phyloP scores from a whole-genome alignment of 805 yeast genomes.

The Sugiyamaella floridensis region DNA sequence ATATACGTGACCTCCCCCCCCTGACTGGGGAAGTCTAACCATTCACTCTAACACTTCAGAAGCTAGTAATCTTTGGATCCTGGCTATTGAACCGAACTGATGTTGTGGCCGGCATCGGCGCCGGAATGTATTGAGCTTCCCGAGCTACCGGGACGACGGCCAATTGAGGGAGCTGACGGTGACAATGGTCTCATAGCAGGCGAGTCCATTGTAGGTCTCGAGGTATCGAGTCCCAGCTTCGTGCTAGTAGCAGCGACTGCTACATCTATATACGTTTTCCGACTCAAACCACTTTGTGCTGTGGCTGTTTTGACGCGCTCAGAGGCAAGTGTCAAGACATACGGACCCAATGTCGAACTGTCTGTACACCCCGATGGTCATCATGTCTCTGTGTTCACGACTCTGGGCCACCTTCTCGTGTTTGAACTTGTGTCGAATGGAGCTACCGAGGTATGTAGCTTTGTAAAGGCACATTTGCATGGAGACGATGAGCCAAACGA shows the following conservation, averaged over 20 bases:
- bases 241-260: slow-evolving; percentile 34
- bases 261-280: slow-evolving; percentile 35
- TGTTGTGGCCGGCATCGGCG: slow-evolving; percentile 7
- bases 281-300: slow-evolving; percentile 39
- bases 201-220: slow-evolving; percentile 33
- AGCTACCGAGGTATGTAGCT: slow-evolving; percentile 13
- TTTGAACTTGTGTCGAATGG: slow-evolving; percentile 16
- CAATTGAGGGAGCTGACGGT: neutral
- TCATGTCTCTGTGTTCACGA: slow-evolving; percentile 26
- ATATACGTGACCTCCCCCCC: too few species aligned
- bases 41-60: too few species aligned
- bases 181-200: slow-evolving; percentile 10
- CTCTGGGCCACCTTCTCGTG: slow-evolving; percentile 18
- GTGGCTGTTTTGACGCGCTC: slow-evolving; percentile 43
- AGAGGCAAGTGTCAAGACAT: slow-evolving; percentile 36
- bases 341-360: slow-evolving; percentile 42
- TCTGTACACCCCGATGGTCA: slow-evolving; percentile 40
- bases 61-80: too few species aligned
- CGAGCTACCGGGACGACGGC: neutral
- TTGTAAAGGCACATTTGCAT: slow-evolving; percentile 7
- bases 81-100: neutral
- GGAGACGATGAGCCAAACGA: slow-evolving; percentile 6
- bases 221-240: slow-evolving; percentile 24
- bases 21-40: too few species aligned
- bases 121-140: slow-evolving; percentile 4